Base-by-base conservation (phyloP, 2,329 filamentous ascomycete species). In the Fusarium austroafricanum region DNA sequence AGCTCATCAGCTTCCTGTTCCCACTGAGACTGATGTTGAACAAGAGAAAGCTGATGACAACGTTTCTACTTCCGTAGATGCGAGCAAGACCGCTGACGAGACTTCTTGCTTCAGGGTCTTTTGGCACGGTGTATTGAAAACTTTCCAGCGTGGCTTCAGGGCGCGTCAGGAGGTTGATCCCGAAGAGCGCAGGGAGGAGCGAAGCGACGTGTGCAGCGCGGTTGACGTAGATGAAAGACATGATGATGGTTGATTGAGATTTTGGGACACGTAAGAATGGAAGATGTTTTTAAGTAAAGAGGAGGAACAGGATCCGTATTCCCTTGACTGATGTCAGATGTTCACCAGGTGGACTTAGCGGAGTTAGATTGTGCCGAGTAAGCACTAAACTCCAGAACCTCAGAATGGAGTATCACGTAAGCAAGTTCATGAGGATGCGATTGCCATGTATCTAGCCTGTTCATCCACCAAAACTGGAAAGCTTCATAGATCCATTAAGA, bases 11-110 rank as follows among this genome's bases (percentile, higher is more conserved):
- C 2, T 47, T 33, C 3, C 11, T 40, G 2, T 62, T 42, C 9
- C 49, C 43, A 2, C 47, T 61, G 1, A 62, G 35, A 11, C 35
- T 38, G 8, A 62, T 28, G 0, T 55, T 62, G 5, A 42, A 46
- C 12, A 53, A 46, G 2, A 62, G 44, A 2, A 37, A 33, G n/a
- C 47, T 61, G 0, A 62, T 26, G 4, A 62, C 49, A 4, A 62
- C 12, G 20, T 62, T 62, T 17, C 59, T 45, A 31, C 51, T 47
- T n/a, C 59, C 59, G 11, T 62, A 62, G 31, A 62, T 26, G 0
- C 47, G 57, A 2, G 59, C n/a, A 3, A 62, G n/a, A 0, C 57
- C 59, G 2, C 29, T 37, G 2, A 61, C 43, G 9, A 62, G 59
- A 5, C 55, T 42, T 5, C 26, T 29, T 4, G 57, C 59, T 10